Evolutionary conservation across 495 filamentous ascomycete species (phyloP).

Genomic region (Hypoxylon fuscum): DNA sequence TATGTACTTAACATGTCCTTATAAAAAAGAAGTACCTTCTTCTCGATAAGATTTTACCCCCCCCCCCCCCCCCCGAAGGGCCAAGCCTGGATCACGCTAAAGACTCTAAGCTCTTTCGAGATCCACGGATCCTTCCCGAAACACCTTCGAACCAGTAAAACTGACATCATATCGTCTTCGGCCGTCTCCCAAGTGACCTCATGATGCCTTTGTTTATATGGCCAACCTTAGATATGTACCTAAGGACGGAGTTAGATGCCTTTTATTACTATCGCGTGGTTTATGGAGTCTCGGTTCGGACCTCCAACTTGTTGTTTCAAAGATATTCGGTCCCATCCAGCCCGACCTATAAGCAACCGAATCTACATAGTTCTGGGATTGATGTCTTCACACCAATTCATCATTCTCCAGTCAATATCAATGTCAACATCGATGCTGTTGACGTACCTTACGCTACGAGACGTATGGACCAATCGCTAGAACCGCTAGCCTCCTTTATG

Average conservation of each 20-base stretch:
- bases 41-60: constrained; percentile 18
- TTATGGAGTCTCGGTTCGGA: not conserved
- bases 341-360: not conserved
- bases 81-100: constrained; percentile 19
- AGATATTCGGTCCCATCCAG: constrained; percentile 11
- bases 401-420: not conserved
- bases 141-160: constrained; percentile 13
- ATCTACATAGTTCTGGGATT: too few species aligned
- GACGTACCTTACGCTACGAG: constrained; percentile 7
- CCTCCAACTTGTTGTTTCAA: not conserved
- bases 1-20: not conserved
- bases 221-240: too few species aligned
- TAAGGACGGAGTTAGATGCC: too few species aligned
- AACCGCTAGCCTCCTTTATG: constrained; percentile 26
- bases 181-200: constrained; percentile 39
- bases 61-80: not conserved
- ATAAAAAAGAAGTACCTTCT: too few species aligned
- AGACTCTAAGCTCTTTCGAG: constrained; percentile 22
- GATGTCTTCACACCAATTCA: too few species aligned
- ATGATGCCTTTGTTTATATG: constrained; percentile 33
- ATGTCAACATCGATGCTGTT: constrained; percentile 1
- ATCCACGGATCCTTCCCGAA: constrained; percentile 38
- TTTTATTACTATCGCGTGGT: too few species aligned
- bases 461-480: constrained; percentile 16
- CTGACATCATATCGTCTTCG: constrained; percentile 35